These are phyloP conservation scores for Sporisorium iseilematis-ciliati DNA, from an alignment of 1,284 basidiomycete species.

Conservation along the genomic window DNA sequence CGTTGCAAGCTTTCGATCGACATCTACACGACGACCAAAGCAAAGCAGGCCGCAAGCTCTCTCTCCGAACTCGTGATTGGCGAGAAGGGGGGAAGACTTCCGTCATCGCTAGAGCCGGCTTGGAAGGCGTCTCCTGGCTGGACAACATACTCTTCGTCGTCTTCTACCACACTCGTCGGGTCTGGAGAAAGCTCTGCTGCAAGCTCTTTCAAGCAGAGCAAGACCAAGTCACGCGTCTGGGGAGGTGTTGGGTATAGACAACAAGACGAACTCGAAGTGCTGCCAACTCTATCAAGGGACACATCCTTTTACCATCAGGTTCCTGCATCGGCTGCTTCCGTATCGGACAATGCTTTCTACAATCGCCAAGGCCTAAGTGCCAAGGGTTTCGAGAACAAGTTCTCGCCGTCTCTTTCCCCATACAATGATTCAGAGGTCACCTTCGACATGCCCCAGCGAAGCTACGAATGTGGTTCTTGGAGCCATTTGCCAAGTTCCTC, in stretches of 20 bases:
- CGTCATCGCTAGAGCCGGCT: neutral
- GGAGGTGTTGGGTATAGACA: slow-evolving; percentile 4
- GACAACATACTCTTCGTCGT: slow-evolving; percentile 2
- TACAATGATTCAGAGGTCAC: neutral
- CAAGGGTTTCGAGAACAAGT: neutral
- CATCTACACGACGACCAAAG: slow-evolving; percentile 22
- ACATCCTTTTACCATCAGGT: neutral
- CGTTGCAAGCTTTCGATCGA: slow-evolving; percentile 22
- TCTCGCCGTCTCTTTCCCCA: neutral
- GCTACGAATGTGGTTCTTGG: neutral
- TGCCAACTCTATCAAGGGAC: neutral
- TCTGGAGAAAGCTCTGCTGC: neutral
- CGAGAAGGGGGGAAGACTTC: slow-evolving; percentile 2
- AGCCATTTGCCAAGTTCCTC: neutral
- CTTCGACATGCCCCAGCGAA: neutral
- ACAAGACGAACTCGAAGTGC: neutral
- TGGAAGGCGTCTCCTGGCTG: neutral
- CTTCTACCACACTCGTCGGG: slow-evolving; percentile 3
- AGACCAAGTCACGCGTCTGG: neutral
- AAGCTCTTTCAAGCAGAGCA: neutral
- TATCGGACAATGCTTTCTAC: neutral
- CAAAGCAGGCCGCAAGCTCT: neutral
- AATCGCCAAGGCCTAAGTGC: too few species aligned
- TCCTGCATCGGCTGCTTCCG: neutral
- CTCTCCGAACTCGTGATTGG: neutral